A percentile compares a stretch with the other conserved stretches of the same genome.
Evolutionary conservation across 169 alveolate species (phyloP).

Genomic region (Fabrea salina): DNA sequence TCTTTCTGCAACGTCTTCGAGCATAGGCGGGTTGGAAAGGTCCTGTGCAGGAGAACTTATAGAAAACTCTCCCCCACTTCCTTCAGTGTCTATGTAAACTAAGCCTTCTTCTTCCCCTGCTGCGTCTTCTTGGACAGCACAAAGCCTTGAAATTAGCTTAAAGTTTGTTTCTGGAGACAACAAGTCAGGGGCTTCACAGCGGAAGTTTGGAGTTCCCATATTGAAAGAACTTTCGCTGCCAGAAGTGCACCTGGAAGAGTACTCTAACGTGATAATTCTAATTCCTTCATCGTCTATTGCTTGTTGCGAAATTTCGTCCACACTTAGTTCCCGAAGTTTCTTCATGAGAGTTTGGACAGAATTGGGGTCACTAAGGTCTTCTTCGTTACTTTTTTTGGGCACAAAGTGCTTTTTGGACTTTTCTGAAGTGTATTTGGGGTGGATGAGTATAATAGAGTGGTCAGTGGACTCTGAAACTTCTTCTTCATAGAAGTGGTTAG

Average conservation of each 20-base stretch:
- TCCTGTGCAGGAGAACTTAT: not conserved
- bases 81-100: not conserved
- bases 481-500: not conserved
- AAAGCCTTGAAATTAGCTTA: not conserved
- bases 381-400: not conserved
- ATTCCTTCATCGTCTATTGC: slow-evolving; percentile 21
- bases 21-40: not conserved
- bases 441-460: not conserved
- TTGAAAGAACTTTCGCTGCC: not conserved
- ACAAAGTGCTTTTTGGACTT: not conserved
- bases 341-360: not conserved
- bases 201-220: not conserved
- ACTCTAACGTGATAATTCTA: not conserved
- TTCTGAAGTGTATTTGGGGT: not conserved
- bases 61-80: too few relatives aligned
- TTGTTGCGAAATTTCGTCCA: not conserved
- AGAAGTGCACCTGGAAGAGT: not conserved
- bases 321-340: slow-evolving; percentile 11
- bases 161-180: slow-evolving; percentile 15
- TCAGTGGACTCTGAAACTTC: not conserved
- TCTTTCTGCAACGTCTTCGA: not conserved
- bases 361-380: not conserved
- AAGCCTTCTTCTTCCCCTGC: slow-evolving; percentile 29
- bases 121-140: slow-evolving; percentile 21
- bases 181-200: not conserved